These are phyloP conservation scores for Candida nitratophila DNA, from an alignment of 805 yeast genomes.

Conservation along the genomic window DNA sequence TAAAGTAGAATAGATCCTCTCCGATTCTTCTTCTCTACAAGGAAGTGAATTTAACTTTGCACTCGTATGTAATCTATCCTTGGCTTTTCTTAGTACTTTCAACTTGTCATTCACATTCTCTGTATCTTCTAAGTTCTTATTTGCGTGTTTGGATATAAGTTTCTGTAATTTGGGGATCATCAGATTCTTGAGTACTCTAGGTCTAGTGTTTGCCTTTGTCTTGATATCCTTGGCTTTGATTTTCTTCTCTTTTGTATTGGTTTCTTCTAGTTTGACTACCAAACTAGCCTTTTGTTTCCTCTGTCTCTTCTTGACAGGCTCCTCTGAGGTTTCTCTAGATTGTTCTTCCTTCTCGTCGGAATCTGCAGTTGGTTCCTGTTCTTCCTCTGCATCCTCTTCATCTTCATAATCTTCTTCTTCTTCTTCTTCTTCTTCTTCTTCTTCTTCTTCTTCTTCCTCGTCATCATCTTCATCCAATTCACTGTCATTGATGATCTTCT, in stretches of 20 bases:
- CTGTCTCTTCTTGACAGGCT: too few relatives aligned
- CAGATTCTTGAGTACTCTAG: background rate
- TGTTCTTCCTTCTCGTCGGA: constrained; percentile 8
- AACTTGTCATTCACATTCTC: constrained; percentile 10
- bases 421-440: constrained; percentile 11
- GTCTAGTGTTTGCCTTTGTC: background rate
- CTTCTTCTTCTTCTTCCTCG: background rate
- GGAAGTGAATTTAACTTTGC: constrained; percentile 52
- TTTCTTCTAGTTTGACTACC: too few relatives aligned
- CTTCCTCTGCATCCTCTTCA: constrained; percentile 4
- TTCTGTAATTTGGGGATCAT: background rate
- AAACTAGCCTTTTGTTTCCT: too few relatives aligned
- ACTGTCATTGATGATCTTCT: constrained; percentile 2
- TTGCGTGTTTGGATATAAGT: background rate
- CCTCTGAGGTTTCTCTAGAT: too few relatives aligned
- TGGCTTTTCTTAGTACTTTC: constrained; percentile 28
- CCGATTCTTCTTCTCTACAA: constrained; percentile 80
- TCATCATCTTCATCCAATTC: constrained; percentile 18
- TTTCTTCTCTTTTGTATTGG: background rate
- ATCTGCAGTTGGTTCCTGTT: constrained; percentile 13
- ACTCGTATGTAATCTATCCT: constrained; percentile 30
- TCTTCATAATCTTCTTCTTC: constrained; percentile 11
- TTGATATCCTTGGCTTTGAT: background rate
- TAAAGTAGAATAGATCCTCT: constrained; percentile 56
- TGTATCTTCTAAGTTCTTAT: constrained; percentile 3